Evolutionary conservation across 2,329 filamentous ascomycete genomes (phyloP).

Genomic region (Penicillium sclerotigenum): DNA sequence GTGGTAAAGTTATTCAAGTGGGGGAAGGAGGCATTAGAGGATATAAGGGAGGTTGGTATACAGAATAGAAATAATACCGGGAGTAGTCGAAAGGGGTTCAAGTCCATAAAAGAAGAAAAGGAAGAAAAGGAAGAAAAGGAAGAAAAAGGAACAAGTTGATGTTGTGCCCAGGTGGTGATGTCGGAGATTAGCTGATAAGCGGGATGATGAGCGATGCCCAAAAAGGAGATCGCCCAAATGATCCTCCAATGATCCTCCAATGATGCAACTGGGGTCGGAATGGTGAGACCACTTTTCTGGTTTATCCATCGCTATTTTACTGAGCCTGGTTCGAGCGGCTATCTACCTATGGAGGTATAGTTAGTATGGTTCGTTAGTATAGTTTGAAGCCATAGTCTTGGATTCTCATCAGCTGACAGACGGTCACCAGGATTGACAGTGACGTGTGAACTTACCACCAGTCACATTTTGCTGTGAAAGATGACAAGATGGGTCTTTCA

Average conservation of each 20-base stretch:
- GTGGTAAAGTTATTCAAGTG: neutral
- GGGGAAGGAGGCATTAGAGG: neutral
- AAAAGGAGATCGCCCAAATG: neutral
- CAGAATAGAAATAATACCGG: neutral
- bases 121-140: too few relatives aligned
- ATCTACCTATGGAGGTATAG: neutral
- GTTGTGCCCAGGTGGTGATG: neutral
- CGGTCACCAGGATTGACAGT: conserved; percentile 38
- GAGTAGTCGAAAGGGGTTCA: neutral
- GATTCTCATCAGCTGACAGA: conserved; percentile 8
- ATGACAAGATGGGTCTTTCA: neutral
- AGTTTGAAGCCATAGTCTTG: neutral
- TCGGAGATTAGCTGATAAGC: conserved; percentile 7
- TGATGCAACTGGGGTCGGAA: conserved; percentile 17
- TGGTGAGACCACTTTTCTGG: conserved; percentile 1
- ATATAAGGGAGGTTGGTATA: neutral
- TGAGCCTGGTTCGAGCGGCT: neutral
- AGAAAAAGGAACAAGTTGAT: neutral
- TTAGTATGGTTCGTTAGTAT: too few relatives aligned
- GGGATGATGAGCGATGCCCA: neutral
- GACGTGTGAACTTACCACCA: neutral
- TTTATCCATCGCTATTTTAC: neutral
- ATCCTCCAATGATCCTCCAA: conserved; percentile 21
- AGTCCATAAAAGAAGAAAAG: neutral
- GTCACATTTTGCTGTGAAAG: neutral